Evolutionary conservation across 371 early-diverging fungal species (phyloP), one percentile per base, ranked within the genome.

Genomic region (Smittium culicis): DNA sequence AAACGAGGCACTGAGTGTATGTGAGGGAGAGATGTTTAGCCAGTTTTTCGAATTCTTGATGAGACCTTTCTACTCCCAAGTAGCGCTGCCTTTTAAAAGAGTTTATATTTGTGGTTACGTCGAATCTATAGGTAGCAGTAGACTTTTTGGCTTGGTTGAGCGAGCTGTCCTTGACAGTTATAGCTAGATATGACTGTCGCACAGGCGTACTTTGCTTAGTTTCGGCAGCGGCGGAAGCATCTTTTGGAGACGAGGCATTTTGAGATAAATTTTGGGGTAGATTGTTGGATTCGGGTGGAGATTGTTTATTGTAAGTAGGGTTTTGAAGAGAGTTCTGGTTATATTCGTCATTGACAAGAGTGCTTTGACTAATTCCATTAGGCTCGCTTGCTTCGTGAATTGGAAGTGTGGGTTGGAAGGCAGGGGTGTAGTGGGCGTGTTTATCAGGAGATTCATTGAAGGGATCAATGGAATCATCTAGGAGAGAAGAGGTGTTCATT

Each of bases 1-100:
- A 79, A 55, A 81, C 76, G 56, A 81, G 69, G 64, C 79, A 79
- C 67, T 79, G 80, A 0, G 81, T 79, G 65, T 81, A 81, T 33
- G 79, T 79, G 14, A 72, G 69, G 20, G 70, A 66, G 70, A 81
- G 65, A 56, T 81, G 72, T 34, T 69, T 64, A 58, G 73, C 73
- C 11, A 81, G 71, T 31, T 79, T 68, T 64, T 80, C 81, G 61
- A 81, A 73, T 72, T 81, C 81, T 8, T 63, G 35, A 67, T 81
- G 78, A 56, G 67, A 72, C 59, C 81, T 69, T 69, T 79, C 80
- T 1, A 80, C 64, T 0, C 71, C 69, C 24, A 69, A 61, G 71
- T 81, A 81, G 57, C 74, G 73, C 65, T 68, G 72, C 33, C 71
- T 68, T 68, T 69, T 79, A 68, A 81, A 57, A 72, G 69, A 1